A percentile compares a stretch with the other conserved stretches of the same genome.
Evolutionary conservation across 169 alveolate genomes (phyloP).

Genomic region (Eimeria maxima): DNA sequence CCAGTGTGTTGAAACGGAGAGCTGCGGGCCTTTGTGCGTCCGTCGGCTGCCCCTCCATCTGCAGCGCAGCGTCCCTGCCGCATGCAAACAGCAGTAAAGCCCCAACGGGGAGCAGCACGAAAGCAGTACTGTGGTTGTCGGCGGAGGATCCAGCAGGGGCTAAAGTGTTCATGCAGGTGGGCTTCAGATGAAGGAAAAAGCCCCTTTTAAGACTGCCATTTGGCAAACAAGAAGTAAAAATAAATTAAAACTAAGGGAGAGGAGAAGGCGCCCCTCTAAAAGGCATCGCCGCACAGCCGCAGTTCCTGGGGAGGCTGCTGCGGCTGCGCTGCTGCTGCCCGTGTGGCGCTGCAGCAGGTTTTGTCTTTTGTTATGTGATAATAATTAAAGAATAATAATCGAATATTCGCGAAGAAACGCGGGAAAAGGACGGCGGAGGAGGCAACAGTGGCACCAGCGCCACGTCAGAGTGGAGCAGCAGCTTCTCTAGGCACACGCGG

Average conservation of each 20-base stretch:
- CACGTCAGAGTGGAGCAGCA: neutral
- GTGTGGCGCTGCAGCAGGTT: neutral
- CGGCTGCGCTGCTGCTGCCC: neutral
- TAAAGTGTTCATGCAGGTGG: neutral
- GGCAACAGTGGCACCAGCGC: neutral
- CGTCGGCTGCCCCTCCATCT: neutral
- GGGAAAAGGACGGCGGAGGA: neutral
- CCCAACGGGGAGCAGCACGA: neutral
- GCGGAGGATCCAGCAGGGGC: neutral
- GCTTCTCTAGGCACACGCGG: neutral
- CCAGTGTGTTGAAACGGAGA: neutral
- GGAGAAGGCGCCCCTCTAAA: neutral
- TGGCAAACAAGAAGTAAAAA: neutral
- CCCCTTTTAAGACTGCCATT: neutral
- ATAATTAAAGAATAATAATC: too few species aligned
- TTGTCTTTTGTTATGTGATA: too few species aligned
- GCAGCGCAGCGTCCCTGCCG: neutral
- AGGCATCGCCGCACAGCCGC: neutral
- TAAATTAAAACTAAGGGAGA: neutral
- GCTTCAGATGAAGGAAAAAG: neutral
- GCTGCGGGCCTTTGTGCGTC: neutral
- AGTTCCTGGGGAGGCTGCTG: neutral
- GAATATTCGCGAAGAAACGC: neutral
- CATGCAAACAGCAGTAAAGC: conserved; percentile 32
- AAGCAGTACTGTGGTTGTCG: too few species aligned